Evolutionary conservation across 106 monocot species (phyloP).

Genomic region (Posidonia australis): DNA sequence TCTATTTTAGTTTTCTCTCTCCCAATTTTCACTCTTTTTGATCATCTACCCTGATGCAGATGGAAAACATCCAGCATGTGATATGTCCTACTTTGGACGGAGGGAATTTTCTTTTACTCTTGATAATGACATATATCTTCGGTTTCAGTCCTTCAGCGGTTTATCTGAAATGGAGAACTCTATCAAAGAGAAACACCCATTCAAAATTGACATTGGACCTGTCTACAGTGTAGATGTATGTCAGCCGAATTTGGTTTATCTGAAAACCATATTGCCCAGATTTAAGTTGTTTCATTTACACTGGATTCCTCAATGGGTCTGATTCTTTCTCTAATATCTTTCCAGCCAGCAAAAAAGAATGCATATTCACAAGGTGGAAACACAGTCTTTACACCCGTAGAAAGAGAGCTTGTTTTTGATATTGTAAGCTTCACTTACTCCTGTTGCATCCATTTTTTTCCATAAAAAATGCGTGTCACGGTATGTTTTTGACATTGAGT

Average conservation of each 20-base stretch:
- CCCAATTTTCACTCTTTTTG: not conserved
- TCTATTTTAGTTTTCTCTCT: not conserved
- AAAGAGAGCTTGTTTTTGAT: slow-evolving; percentile 94
- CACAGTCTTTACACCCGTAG: slow-evolving; percentile 59
- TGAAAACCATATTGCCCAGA: not conserved
- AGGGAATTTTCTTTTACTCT: slow-evolving; percentile 91
- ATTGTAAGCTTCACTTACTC: slow-evolving; percentile 54
- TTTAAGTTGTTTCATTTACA: not conserved
- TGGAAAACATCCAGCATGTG: slow-evolving; percentile 91
- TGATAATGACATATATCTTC: slow-evolving; percentile 74
- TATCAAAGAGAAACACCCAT: slow-evolving; percentile 75
- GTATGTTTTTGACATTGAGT: not conserved
- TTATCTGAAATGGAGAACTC: slow-evolving; percentile 67
- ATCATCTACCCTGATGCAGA: slow-evolving; percentile 25
- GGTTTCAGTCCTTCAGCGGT: slow-evolving; percentile 75
- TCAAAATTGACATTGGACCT: slow-evolving; percentile 88
- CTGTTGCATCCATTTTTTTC: not conserved
- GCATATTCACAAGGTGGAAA: slow-evolving; percentile 72
- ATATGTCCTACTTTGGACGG: slow-evolving; percentile 59
- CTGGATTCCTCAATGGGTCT: not conserved
- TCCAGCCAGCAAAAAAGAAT: slow-evolving; percentile 73
- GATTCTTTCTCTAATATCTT: not conserved
- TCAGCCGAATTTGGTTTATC: not conserved
- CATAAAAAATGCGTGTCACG: not conserved
- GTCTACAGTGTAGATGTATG: slow-evolving; percentile 83